Evolutionary conservation across 345 rosid species (phyloP).

Genomic region (Clarkia xantiana): DNA sequence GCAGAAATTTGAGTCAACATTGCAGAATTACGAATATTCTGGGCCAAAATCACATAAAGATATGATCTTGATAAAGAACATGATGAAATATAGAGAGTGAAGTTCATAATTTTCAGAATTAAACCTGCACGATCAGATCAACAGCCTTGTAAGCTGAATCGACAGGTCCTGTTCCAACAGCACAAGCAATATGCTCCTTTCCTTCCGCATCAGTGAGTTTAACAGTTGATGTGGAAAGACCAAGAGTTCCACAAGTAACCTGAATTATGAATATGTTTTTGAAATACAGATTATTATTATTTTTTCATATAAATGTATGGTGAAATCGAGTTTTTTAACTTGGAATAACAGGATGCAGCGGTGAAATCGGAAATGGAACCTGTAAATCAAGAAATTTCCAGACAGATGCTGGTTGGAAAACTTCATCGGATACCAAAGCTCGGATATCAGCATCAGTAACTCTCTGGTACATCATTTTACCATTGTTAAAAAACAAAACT

Average conservation of each 20-base stretch:
- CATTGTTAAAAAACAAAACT: neutral
- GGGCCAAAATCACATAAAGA: no score
- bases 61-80: no score
- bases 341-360: neutral
- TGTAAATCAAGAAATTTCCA: conserved; percentile 79
- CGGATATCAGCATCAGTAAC: conserved; percentile 77
- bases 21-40: no score
- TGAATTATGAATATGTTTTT: conserved; percentile 7
- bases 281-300: no score
- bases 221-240: conserved; percentile 78
- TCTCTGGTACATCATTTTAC: conserved; percentile 26
- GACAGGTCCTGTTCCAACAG: conserved; percentile 82
- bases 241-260: conserved; percentile 88
- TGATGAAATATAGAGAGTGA: no score
- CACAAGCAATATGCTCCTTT: conserved; percentile 52
- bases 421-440: conserved; percentile 85
- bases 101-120: no score
- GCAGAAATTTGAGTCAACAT: conserved; percentile 1
- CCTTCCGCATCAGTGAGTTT: conserved; percentile 61
- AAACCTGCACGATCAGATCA: no score
- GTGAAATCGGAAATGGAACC: conserved; percentile 20
- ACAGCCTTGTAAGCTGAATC: conserved; percentile 95
- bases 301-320: no score
- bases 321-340: no score
- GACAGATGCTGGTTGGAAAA: conserved; percentile 65